phyloP scores from a whole-genome alignment of 345 rosid species.

The Stellera chamaejasme region DNA sequence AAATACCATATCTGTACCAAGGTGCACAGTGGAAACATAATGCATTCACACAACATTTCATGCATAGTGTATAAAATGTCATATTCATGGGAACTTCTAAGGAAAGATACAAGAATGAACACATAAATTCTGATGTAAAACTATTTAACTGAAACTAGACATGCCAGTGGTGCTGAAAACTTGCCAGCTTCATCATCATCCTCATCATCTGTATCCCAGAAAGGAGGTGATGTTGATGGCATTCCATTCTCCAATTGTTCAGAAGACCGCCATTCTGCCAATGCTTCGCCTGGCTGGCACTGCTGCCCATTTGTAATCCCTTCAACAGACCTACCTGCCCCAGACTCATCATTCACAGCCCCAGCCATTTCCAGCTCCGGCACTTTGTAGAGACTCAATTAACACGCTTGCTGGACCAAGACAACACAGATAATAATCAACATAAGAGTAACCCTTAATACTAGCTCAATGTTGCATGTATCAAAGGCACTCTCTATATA shows the following conservation, averaged over 20 bases:
- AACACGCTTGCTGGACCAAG: slow-evolving; percentile 17
- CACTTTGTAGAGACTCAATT: slow-evolving; percentile 13
- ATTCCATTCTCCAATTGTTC: slow-evolving; percentile 89
- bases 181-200: slow-evolving; percentile 69
- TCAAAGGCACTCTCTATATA: not conserved
- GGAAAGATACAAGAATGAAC: not conserved
- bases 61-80: not conserved
- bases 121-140: not conserved
- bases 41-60: not conserved
- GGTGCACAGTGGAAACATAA: not conserved
- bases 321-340: slow-evolving; percentile 61
- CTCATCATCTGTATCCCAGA: slow-evolving; percentile 83
- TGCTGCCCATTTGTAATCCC: slow-evolving; percentile 49
- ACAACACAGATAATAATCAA: slow-evolving; percentile 2
- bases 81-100: not conserved
- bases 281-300: slow-evolving; percentile 69
- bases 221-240: slow-evolving; percentile 82
- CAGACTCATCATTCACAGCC: slow-evolving; percentile 52
- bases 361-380: slow-evolving; percentile 59
- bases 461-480: not conserved
- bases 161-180: slow-evolving; percentile 3
- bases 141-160: not conserved
- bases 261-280: slow-evolving; percentile 90
- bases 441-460: slow-evolving; percentile 12
- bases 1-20: too few relatives aligned